These are phyloP conservation scores for Boletus sp. DNA, from an alignment of 1,284 basidiomycete species.

Conservation along the genomic window DNA sequence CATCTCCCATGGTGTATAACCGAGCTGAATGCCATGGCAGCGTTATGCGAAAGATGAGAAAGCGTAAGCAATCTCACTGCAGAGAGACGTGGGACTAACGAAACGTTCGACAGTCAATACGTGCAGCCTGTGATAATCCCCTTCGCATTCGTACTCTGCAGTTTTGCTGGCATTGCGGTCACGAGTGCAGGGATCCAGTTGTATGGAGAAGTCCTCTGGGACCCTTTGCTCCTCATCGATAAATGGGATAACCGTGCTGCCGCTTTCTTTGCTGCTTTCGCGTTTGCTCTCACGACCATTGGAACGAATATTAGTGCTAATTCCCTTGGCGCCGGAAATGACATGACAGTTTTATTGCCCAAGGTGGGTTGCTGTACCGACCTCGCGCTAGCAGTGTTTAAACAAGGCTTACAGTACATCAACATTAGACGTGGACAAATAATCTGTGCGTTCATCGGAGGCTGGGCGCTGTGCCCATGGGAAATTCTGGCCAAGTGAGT, in stretches of 20 bases:
- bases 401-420: slow-evolving; percentile 19
- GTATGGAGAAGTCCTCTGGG: slow-evolving; percentile 38
- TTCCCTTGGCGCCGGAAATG: slow-evolving; percentile 61
- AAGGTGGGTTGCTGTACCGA: slow-evolving; percentile 18
- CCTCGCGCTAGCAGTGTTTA: neutral
- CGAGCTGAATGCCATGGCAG: slow-evolving; percentile 13
- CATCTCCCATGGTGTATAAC: neutral
- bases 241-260: slow-evolving; percentile 64
- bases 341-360: slow-evolving; percentile 55
- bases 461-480: slow-evolving; percentile 57
- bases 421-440: slow-evolving; percentile 65
- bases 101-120: slow-evolving; percentile 39
- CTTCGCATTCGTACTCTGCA: slow-evolving; percentile 51
- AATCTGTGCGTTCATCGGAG: slow-evolving; percentile 55
- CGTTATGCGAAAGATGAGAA: slow-evolving; percentile 32
- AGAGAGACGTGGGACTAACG: slow-evolving; percentile 7
- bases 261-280: slow-evolving; percentile 60
- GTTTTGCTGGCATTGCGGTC: slow-evolving; percentile 58
- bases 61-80: slow-evolving; percentile 19
- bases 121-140: slow-evolving; percentile 60
- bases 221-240: slow-evolving; percentile 48
- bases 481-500: slow-evolving; percentile 49
- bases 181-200: slow-evolving; percentile 46
- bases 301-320: slow-evolving; percentile 68
- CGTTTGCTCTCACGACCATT: slow-evolving; percentile 58